Evolutionary conservation across 139 green algal genomes (phyloP), one percentile per base, ranked within the genome.

Genomic region (Tetraselmis striata): DNA sequence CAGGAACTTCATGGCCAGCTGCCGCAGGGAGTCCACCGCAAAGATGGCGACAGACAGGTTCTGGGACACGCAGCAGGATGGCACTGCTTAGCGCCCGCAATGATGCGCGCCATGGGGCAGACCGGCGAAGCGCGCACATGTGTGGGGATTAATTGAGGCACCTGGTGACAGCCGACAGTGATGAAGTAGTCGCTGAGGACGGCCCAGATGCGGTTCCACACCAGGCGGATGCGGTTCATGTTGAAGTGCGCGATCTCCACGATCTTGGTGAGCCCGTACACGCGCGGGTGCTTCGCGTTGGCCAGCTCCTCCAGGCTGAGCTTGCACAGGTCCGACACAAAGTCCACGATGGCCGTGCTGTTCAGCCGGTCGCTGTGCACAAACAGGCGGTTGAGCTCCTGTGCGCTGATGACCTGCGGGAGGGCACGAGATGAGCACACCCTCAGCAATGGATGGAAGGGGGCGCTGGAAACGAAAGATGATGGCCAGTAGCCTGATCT

Each of bases 191-290:
- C 93, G 1, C 89, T 89, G 31, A 99, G 88, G 81, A 98, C 93
- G 0, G 90, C 87, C 97, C 96, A 99, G 78, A 99, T 98, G 77
- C 93, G 91, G 77, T 82, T 91, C 97, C 97, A 99, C 32, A 99
- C 95, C 59, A 99, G 92, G 32, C 94, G 87, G 86, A 99, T 98
- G 80, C 97, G 91, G 25, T 76, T 91, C 95, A 99, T 98, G 91
- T 99, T 99, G 93, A 96, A 98, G 85, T 98, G 95, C 25, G 94
- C 88, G 67, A 99, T 93, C 90, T 99, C 96, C 31, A 99, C 95
- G 77, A 99, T 98, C 85, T 98, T 98, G 77, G 92, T 93, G 23
- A 98, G 90, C 75, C 80, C 89, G 89, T 97, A 99, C 5, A 99
- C 93, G 31, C 96, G 89, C 0, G 96, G 96, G 1, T 88, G 77